Evolutionary conservation across 169 alveolate species (phyloP).

Genomic region (Eimeria praecox): DNA sequence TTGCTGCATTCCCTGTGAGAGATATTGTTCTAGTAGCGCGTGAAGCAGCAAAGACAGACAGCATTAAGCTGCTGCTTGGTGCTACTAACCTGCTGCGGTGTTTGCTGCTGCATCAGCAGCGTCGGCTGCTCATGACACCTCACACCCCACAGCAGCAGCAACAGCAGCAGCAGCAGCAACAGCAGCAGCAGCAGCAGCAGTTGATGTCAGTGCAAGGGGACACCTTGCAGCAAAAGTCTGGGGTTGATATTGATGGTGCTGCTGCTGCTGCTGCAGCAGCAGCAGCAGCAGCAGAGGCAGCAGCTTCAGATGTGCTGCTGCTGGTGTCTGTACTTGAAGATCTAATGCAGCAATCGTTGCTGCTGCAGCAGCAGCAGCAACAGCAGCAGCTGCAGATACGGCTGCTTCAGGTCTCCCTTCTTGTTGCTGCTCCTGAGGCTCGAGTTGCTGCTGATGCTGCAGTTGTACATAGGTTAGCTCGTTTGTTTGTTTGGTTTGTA

Average conservation of each 20-base stretch:
- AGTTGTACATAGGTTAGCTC: conserved; percentile 40
- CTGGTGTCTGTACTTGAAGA: conserved; percentile 61
- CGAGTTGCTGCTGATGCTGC: conserved; percentile 71
- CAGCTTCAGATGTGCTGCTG: conserved; percentile 57
- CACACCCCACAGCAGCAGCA: conserved; percentile 1
- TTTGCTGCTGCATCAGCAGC: conserved; percentile 67
- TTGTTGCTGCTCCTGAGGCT: conserved; percentile 61
- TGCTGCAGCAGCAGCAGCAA: conserved; percentile 61
- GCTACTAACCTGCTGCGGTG: conserved; percentile 61
- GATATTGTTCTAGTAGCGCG: conserved; percentile 23
- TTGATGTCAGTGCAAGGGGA: not conserved
- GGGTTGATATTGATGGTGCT: not conserved
- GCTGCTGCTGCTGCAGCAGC: conserved; percentile 61
- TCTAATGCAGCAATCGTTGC: conserved; percentile 44
- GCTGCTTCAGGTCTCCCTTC: conserved; percentile 49
- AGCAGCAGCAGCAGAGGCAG: conserved; percentile 51
- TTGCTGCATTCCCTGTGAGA: conserved; percentile 30
- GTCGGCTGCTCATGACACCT: conserved; percentile 63
- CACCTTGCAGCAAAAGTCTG: not conserved
- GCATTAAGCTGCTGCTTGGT: conserved; percentile 26
- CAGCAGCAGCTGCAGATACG: conserved; percentile 68
- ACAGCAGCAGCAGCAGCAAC: conserved; percentile 31
- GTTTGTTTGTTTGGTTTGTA: conserved; percentile 13
- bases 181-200: not conserved
- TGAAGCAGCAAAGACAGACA: conserved; percentile 28